Percentiles rank a stretch among this genome's conserved stretches.
Conservation (phyloP, 2,329 filamentous ascomycete species). For the Apiospora phragmitis region DNA sequence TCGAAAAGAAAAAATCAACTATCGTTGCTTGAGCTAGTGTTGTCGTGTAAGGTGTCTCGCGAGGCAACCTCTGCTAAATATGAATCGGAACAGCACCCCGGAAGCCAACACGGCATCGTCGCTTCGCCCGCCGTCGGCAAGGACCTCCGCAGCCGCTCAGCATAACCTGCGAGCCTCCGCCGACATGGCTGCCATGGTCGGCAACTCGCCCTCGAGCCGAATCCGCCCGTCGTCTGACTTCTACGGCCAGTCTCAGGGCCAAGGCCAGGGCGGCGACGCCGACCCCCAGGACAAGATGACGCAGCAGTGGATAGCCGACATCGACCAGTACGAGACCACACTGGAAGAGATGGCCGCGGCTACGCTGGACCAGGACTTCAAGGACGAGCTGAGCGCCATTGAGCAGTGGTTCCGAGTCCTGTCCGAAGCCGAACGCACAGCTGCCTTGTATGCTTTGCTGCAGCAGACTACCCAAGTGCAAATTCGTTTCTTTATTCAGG, state of each 20-base stretch:
- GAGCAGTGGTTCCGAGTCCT: slow-evolving; percentile 99
- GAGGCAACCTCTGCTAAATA: slow-evolving; percentile 15
- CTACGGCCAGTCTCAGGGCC: slow-evolving; percentile 74
- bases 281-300: slow-evolving; percentile 91
- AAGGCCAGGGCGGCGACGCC: slow-evolving; percentile 67
- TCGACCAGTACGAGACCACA: slow-evolving; percentile 98
- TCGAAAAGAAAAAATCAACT: neutral
- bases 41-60: slow-evolving; percentile 6
- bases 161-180: slow-evolving; percentile 92
- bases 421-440: slow-evolving; percentile 94
- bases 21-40: slow-evolving; percentile 6
- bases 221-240: slow-evolving; percentile 96
- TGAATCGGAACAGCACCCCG: slow-evolving; percentile 94
- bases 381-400: slow-evolving; percentile 97
- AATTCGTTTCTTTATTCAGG: slow-evolving; percentile 98
- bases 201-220: slow-evolving; percentile 68
- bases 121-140: slow-evolving; percentile 79
- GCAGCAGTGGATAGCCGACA: slow-evolving; percentile 98
- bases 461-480: slow-evolving; percentile 99
- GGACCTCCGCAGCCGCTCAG: slow-evolving; percentile 76
- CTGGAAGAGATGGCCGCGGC: slow-evolving; percentile 98
- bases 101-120: slow-evolving; percentile 82
- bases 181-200: slow-evolving; percentile 84
- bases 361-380: slow-evolving; percentile 98
- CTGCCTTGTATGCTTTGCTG: slow-evolving; percentile 89